These are phyloP conservation scores for Vanrija pseudolonga DNA, from an alignment of 1,284 basidiomycete genomes.

Conservation along the genomic window DNA sequence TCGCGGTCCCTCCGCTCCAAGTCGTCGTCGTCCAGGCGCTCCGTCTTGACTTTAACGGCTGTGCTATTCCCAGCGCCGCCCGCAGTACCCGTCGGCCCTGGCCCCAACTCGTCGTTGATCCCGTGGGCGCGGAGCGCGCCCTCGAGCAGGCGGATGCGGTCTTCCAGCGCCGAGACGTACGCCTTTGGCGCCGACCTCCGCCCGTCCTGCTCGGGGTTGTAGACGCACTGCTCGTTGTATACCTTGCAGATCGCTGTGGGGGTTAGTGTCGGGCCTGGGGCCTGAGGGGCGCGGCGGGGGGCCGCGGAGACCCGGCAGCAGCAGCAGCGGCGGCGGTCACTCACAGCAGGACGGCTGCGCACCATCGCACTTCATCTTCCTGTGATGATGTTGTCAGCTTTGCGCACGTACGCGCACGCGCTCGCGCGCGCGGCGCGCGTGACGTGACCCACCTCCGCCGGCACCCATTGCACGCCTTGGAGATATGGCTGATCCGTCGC, in stretches of 20 bases:
- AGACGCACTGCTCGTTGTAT: slow-evolving; percentile 22
- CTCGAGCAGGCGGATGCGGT: slow-evolving; percentile 16
- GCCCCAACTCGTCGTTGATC: neutral
- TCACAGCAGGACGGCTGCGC: slow-evolving; percentile 17
- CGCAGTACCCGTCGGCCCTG: neutral
- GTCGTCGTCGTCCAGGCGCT: no score
- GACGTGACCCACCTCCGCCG: slow-evolving; percentile 17
- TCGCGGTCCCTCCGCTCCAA: neutral
- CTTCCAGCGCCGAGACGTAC: slow-evolving; percentile 18
- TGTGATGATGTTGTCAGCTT: slow-evolving; percentile 9
- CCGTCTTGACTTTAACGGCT: slow-evolving; percentile 1
- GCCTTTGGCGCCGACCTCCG: slow-evolving; percentile 18
- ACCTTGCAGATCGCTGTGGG: slow-evolving; percentile 20
- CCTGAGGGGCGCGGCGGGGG: no score
- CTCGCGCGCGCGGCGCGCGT: no score
- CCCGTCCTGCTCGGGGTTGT: slow-evolving; percentile 20
- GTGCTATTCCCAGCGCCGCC: neutral
- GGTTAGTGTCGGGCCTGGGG: no score
- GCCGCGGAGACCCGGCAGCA: neutral
- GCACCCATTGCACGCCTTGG: slow-evolving; percentile 19
- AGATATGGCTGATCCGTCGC: slow-evolving; percentile 18
- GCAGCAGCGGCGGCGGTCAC: neutral
- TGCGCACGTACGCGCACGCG: no score
- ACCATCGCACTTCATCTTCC: slow-evolving; percentile 21
- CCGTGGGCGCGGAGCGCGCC: slow-evolving; percentile 9